Conservation (phyloP, 768 basidiomycete species). For the Tulasnella sp. region DNA sequence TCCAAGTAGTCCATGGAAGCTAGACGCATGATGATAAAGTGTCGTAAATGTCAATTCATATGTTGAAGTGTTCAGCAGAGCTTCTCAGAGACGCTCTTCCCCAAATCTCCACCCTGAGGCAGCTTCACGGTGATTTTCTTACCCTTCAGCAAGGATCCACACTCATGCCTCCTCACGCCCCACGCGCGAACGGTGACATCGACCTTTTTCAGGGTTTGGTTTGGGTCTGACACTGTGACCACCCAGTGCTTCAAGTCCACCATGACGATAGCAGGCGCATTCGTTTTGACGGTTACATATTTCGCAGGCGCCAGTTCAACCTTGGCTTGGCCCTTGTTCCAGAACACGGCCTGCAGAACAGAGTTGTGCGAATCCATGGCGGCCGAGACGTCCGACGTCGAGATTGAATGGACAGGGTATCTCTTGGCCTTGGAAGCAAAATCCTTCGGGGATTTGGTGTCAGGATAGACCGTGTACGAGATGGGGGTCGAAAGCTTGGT, state of each 20-base stretch:
- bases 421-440: constrained; percentile 16
- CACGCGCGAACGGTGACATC: background rate
- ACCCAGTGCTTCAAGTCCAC: constrained; percentile 31
- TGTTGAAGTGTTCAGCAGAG: background rate
- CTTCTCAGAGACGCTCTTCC: background rate
- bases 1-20: background rate
- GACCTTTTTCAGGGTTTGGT: constrained; percentile 31
- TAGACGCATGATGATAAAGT: background rate
- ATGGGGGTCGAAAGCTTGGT: constrained; percentile 27
- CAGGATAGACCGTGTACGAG: constrained; percentile 49
- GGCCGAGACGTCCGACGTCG: constrained; percentile 37
- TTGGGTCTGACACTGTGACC: constrained; percentile 54
- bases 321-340: constrained; percentile 38
- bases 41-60: too few species aligned
- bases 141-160: background rate
- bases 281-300: constrained; percentile 2
- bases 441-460: constrained; percentile 24
- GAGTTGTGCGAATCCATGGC: constrained; percentile 34
- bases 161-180: background rate
- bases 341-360: constrained; percentile 43
- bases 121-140: constrained; percentile 11
- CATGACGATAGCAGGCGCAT: constrained; percentile 26
- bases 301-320: constrained; percentile 13
- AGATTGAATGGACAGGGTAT: constrained; percentile 21
- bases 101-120: constrained; percentile 15